Percentiles rank a stretch among this genome's conserved stretches.
Evolutionary conservation across 495 filamentous ascomycete species (phyloP).

Genomic region (Extremus antarcticus): DNA sequence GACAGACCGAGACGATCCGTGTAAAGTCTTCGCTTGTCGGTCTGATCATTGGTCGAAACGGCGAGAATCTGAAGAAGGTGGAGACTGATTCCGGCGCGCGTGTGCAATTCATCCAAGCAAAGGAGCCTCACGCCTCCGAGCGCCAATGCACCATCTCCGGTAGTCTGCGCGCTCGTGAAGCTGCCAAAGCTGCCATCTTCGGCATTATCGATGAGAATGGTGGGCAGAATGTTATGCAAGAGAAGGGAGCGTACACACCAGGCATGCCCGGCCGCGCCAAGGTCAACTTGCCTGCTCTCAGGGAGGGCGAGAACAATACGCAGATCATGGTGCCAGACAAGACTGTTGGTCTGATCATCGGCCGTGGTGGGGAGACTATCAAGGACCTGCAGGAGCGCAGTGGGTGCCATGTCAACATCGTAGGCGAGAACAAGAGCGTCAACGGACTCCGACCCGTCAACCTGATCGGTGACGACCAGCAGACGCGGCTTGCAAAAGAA

Average conservation of each 20-base stretch:
- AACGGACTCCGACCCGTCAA: conserved; percentile 77
- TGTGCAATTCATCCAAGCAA: conserved; percentile 71
- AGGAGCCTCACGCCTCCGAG: conserved; percentile 50
- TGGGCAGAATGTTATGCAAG: conserved; percentile 37
- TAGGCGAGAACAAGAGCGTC: conserved; percentile 73
- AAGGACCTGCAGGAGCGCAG: conserved; percentile 80
- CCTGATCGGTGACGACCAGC: conserved; percentile 58
- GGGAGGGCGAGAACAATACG: conserved; percentile 61
- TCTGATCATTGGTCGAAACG: conserved; percentile 72
- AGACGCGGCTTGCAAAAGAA: conserved; percentile 59
- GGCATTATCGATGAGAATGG: conserved; percentile 75
- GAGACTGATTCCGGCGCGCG: conserved; percentile 63
- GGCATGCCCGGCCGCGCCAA: conserved; percentile 25
- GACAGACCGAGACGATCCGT: conserved; percentile 58
- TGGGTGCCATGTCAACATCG: conserved; percentile 79
- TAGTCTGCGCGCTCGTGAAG: conserved; percentile 48
- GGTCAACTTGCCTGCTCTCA: conserved; percentile 42
- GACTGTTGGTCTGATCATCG: conserved; percentile 76
- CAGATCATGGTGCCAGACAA: conserved; percentile 87
- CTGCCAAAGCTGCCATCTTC: conserved; percentile 64
- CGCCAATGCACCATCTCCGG: conserved; percentile 72
- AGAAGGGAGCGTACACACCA: conserved; percentile 20
- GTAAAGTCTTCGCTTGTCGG: conserved; percentile 72
- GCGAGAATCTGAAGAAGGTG: conserved; percentile 69
- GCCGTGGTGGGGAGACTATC: conserved; percentile 75